These are phyloP conservation scores for Cunninghamia lanceolata DNA, from an alignment of 75 land plant species.

Conservation along the genomic window DNA sequence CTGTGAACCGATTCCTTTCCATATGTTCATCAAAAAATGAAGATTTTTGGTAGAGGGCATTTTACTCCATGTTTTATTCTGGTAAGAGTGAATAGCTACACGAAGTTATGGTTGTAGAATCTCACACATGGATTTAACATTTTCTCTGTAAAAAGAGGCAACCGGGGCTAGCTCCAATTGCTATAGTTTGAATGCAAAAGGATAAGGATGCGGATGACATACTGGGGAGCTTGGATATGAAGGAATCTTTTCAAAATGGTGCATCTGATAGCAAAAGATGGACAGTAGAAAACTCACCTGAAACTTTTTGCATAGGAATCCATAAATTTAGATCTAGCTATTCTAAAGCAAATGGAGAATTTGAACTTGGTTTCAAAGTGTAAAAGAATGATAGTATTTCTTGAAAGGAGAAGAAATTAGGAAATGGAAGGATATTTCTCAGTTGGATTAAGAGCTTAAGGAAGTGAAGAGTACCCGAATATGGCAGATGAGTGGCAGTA, in stretches of 20 bases:
- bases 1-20: constrained; percentile 87
- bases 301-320: constrained; percentile 19
- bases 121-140: constrained; percentile 77
- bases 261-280: constrained; percentile 29
- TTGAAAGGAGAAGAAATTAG: constrained; percentile 33
- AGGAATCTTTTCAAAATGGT: constrained; percentile 40
- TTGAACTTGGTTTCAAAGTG: constrained; percentile 22
- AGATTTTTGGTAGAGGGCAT: constrained; percentile 95
- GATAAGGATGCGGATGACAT: constrained; percentile 33
- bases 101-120: constrained; percentile 47
- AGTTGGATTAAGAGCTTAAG: constrained; percentile 55
- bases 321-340: constrained; percentile 35
- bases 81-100: constrained; percentile 70
- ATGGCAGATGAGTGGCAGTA: too few relatives aligned
- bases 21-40: constrained; percentile 80
- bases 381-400: constrained; percentile 9
- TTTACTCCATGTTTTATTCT: constrained; percentile 68
- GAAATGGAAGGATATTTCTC: constrained; percentile 54
- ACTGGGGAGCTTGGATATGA: constrained; percentile 30
- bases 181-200: constrained; percentile 60
- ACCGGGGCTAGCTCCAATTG: constrained; percentile 89
- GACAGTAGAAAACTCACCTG: constrained; percentile 41
- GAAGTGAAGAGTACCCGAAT: constrained; percentile 44
- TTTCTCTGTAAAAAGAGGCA: constrained; percentile 44
- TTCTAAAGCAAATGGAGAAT: constrained; percentile 62